Conservation (phyloP, 257 asterid species). For the Rhazya stricta region DNA sequence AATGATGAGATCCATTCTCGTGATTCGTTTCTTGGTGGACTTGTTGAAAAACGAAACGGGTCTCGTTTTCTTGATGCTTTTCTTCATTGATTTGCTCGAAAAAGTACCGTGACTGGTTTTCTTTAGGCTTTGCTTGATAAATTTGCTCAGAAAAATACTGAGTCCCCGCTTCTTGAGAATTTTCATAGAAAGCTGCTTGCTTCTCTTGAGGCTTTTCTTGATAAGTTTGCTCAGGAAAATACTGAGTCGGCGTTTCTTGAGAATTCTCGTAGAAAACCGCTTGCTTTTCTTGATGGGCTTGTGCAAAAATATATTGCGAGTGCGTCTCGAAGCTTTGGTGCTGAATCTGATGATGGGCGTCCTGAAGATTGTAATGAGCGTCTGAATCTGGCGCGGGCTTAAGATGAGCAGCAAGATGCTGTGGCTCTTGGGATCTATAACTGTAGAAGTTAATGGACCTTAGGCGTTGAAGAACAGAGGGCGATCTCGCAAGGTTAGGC, state of each 20-base stretch:
- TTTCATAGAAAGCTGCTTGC: conserved; percentile 5
- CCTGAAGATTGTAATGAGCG: conserved; percentile 26
- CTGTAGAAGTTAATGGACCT: conserved; percentile 49
- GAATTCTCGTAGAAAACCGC: conserved; percentile 6
- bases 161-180: conserved; percentile 11
- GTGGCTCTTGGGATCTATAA: conserved; percentile 40
- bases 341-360: conserved; percentile 12
- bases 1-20: conserved; percentile 12
- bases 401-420: conserved; percentile 9
- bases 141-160: conserved; percentile 17
- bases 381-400: conserved; percentile 32
- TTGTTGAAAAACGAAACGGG: conserved; percentile 29
- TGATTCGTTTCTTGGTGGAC: neutral
- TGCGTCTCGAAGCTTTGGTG: conserved; percentile 27
- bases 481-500: conserved; percentile 36
- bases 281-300: conserved; percentile 18
- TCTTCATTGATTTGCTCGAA: conserved; percentile 18
- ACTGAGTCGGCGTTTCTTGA: conserved; percentile 13
- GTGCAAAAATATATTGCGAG: conserved; percentile 40
- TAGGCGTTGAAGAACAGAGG: conserved; percentile 66
- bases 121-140: conserved; percentile 16
- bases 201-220: conserved; percentile 21
- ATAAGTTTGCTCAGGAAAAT: conserved; percentile 18
- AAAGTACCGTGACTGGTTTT: conserved; percentile 20
- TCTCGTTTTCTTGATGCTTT: conserved; percentile 5